Conservation (phyloP, 2,329 filamentous ascomycete genomes). For the Penicillium sp. region DNA sequence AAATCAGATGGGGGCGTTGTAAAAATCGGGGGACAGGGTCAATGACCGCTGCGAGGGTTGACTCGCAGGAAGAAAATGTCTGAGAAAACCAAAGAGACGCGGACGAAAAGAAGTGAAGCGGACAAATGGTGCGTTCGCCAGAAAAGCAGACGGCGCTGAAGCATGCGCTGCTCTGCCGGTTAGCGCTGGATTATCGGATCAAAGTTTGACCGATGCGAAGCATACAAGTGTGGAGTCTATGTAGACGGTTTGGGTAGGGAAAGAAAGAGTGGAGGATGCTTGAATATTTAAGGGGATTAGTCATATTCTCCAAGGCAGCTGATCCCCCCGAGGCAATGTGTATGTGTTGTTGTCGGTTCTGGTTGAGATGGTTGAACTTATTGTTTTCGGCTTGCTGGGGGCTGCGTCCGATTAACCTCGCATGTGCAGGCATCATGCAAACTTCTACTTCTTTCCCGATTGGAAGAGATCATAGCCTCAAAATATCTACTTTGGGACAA, state of each 20-base stretch:
- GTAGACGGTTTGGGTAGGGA: not conserved
- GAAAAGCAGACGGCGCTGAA: constrained; percentile 28
- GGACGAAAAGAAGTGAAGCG: not conserved
- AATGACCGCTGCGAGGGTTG: not conserved
- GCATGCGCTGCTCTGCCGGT: constrained; percentile 22
- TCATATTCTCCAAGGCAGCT: not conserved
- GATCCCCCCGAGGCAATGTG: not conserved
- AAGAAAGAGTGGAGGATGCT: not conserved
- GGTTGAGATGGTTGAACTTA: not conserved
- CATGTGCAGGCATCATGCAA: not conserved
- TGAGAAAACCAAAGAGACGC: not conserved
- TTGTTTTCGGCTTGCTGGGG: not conserved
- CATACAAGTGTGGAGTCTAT: constrained; percentile 7
- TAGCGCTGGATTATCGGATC: constrained; percentile 28
- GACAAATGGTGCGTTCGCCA: constrained; percentile 13
- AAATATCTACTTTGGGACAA: not conserved
- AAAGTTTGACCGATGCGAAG: constrained; percentile 25
- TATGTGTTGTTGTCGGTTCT: not conserved
- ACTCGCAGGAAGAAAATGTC: not conserved
- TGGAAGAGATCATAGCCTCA: not conserved
- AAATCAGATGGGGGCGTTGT: not conserved
- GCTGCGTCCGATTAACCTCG: constrained; percentile 3
- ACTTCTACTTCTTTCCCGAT: not conserved
- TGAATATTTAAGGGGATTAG: not conserved
- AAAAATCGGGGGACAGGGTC: not conserved